Evolutionary conservation across 352 stramenopile genomes (phyloP).

Genomic region (Lagenidium giganteum): DNA sequence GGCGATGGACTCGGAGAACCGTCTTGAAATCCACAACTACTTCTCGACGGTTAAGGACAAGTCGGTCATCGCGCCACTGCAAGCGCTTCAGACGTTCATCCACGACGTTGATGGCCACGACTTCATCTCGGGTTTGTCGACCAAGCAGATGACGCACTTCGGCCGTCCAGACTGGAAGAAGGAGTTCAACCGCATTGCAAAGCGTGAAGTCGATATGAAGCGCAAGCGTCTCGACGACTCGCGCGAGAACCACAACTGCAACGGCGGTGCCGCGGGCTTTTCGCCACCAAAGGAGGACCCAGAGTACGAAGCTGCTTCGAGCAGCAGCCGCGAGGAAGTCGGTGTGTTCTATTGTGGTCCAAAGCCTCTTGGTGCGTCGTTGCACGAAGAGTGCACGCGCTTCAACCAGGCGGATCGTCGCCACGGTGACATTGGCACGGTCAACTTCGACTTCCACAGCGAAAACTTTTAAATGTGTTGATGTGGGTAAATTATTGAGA

Average conservation of each 20-base stretch:
- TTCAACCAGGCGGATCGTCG: constrained; percentile 47
- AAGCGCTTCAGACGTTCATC: constrained; percentile 73
- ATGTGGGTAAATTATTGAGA: too few species aligned
- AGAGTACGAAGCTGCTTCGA: not conserved
- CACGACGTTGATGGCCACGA: constrained; percentile 58
- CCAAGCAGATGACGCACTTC: constrained; percentile 74
- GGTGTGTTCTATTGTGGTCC: constrained; percentile 80
- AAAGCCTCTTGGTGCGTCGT: constrained; percentile 40
- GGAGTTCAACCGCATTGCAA: constrained; percentile 46
- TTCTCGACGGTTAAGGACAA: constrained; percentile 70
- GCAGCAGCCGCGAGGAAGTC: constrained; percentile 34
- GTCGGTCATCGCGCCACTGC: constrained; percentile 45
- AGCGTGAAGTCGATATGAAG: not conserved
- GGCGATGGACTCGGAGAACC: constrained; percentile 62
- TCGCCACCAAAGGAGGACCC: not conserved
- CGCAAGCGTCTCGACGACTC: constrained; percentile 8
- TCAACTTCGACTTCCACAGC: constrained; percentile 69
- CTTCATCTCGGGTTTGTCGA: constrained; percentile 64
- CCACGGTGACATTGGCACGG: constrained; percentile 16
- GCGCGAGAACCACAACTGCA: not conserved
- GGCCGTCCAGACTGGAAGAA: constrained; percentile 71
- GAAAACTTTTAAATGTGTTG: constrained; percentile 43
- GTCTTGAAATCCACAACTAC: constrained; percentile 82
- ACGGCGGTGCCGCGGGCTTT: not conserved
- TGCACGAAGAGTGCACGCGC: constrained; percentile 52